phyloP scores from a whole-genome alignment of 106 monocot genomes.

The Gastrodia elata region DNA sequence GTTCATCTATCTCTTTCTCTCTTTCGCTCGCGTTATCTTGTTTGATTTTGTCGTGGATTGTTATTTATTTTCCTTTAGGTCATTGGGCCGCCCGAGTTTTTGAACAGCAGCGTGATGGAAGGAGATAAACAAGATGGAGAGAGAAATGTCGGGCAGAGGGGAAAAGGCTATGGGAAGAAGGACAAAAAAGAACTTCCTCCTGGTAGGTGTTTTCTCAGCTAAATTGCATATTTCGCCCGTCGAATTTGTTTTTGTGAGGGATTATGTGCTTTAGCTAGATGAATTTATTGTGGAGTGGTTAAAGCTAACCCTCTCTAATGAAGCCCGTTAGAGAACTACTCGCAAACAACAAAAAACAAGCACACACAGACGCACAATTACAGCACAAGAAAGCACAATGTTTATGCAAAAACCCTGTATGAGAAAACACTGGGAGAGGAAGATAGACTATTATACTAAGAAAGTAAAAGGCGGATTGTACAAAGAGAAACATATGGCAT shows the following conservation, averaged over 20 bases:
- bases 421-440: too few relatives aligned
- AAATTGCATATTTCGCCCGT: not conserved
- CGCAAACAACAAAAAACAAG: too few relatives aligned
- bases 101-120: slow-evolving; percentile 37
- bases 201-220: slow-evolving; percentile 29
- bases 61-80: slow-evolving; percentile 25
- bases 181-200: slow-evolving; percentile 62
- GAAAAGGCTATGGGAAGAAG: slow-evolving; percentile 22
- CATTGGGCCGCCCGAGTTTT: slow-evolving; percentile 78
- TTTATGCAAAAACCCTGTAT: too few relatives aligned
- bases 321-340: too few relatives aligned
- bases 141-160: slow-evolving; percentile 22
- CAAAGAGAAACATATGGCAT: too few relatives aligned
- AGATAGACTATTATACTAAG: too few relatives aligned
- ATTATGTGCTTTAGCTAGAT: not conserved
- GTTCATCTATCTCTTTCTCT: slow-evolving; percentile 17
- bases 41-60: slow-evolving; percentile 6
- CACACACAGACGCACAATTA: too few relatives aligned
- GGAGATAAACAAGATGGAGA: slow-evolving; percentile 21
- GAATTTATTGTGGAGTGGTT: not conserved
- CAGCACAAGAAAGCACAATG: too few relatives aligned
- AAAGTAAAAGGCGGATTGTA: too few relatives aligned
- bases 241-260: not conserved
- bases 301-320: not conserved
- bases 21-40: not conserved